A percentile compares a stretch with the other conserved stretches of the same genome.
Evolutionary conservation across 2,329 filamentous ascomycete species (phyloP).

Genomic region (Lachnellula cervina): DNA sequence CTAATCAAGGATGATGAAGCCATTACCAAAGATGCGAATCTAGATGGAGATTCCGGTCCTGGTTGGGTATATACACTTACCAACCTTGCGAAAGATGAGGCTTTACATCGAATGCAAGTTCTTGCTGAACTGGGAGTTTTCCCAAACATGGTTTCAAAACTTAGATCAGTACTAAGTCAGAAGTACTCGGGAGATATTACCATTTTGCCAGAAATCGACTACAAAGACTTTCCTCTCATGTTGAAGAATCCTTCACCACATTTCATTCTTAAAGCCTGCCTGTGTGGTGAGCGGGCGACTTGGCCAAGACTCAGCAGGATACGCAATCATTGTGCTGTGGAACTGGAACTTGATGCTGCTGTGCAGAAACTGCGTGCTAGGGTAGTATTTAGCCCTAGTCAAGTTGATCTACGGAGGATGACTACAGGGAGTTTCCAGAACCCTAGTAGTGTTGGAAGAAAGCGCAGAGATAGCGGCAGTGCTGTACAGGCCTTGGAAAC

Average conservation of each 20-base stretch:
- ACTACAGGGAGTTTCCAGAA: constrained; percentile 15
- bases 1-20: constrained; percentile 64
- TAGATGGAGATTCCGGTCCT: constrained; percentile 25
- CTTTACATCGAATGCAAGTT: constrained; percentile 74
- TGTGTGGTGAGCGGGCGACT: constrained; percentile 77
- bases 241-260: constrained; percentile 79
- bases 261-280: constrained; percentile 77
- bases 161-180: constrained; percentile 77
- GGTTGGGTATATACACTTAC: constrained; percentile 64
- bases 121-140: constrained; percentile 76
- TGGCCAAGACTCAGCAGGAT: constrained; percentile 88
- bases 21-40: constrained; percentile 36
- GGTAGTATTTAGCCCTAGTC: constrained; percentile 40
- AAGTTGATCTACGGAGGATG: constrained; percentile 30
- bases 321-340: constrained; percentile 81
- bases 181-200: constrained; percentile 95
- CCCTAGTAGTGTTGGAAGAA: constrained; percentile 12
- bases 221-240: constrained; percentile 69
- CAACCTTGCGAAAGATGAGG: constrained; percentile 71
- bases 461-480: constrained; percentile 22
- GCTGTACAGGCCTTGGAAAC: constrained; percentile 6
- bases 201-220: constrained; percentile 75
- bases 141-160: constrained; percentile 72
- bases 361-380: constrained; percentile 64
- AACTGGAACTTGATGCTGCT: constrained; percentile 74